These are phyloP conservation scores for Apophysomyces ossiformis DNA, from an alignment of 371 early-diverging fungal genomes.

Conservation along the genomic window DNA sequence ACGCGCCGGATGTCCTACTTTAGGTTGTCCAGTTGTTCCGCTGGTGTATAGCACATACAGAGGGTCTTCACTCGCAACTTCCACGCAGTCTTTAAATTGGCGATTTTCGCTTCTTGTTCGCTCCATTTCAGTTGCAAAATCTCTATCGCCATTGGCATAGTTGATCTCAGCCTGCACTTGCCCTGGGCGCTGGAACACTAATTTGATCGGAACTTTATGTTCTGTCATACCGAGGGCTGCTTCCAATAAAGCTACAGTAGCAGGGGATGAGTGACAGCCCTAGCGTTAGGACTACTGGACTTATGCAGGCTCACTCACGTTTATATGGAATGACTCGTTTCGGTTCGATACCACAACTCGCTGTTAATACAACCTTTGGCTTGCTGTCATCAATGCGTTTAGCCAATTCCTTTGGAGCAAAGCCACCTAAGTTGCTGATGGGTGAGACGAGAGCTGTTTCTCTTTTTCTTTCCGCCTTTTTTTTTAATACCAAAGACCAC, in stretches of 20 bases:
- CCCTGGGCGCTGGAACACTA: conserved; percentile 66
- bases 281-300: background rate
- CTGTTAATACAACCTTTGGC: conserved; percentile 75
- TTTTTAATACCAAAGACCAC: conserved; percentile 65
- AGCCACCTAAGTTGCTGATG: conserved; percentile 68
- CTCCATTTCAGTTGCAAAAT: conserved; percentile 64
- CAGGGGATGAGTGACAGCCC: conserved; percentile 1
- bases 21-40: conserved; percentile 85
- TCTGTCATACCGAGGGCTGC: conserved; percentile 59
- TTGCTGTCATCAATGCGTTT: conserved; percentile 82
- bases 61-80: conserved; percentile 86
- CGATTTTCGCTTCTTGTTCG: conserved; percentile 32
- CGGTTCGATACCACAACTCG: conserved; percentile 83
- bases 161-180: conserved; percentile 53
- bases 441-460: background rate
- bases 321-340: conserved; percentile 67
- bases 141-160: conserved; percentile 58
- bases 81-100: conserved; percentile 56
- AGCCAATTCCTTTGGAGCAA: conserved; percentile 79
- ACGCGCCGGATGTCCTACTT: conserved; percentile 39
- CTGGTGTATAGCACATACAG: conserved; percentile 93
- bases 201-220: conserved; percentile 55
- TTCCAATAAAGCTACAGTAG: conserved; percentile 65
- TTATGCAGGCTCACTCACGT: conserved; percentile 33
- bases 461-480: too few relatives aligned